Conservation (phyloP, 306 rosid species). For the Pachyrhizus erosus region DNA sequence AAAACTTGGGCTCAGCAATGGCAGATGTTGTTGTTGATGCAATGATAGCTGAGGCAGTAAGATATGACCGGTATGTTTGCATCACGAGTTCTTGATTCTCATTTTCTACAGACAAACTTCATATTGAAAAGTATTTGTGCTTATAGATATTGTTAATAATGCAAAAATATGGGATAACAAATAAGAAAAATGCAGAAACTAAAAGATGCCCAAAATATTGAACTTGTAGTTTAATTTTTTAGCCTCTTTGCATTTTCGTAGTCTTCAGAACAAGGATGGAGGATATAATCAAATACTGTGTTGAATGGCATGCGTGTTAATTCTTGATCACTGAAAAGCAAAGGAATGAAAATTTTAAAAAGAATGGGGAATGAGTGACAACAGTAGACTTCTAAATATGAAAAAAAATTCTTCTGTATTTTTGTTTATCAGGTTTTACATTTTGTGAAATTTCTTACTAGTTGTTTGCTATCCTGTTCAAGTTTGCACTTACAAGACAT, state of each 20-base stretch:
- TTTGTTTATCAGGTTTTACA: background rate
- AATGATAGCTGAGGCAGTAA: conserved; percentile 90
- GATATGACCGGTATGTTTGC: conserved; percentile 69
- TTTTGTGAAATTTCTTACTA: background rate
- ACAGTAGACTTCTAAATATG: too few relatives aligned
- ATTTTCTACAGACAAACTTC: background rate
- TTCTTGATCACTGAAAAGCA: background rate
- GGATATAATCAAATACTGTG: background rate
- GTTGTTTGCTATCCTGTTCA: conserved; percentile 24
- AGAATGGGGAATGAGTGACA: background rate
- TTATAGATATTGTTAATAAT: conserved; percentile 16
- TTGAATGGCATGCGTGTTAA: background rate
- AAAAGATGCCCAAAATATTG: background rate
- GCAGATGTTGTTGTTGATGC: conserved; percentile 96
- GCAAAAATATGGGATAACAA: background rate
- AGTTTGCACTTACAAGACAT: background rate
- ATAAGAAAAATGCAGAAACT: background rate
- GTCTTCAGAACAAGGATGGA: background rate
- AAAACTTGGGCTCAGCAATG: conserved; percentile 90
- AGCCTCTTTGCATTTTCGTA: background rate
- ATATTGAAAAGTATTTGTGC: conserved; percentile 31
- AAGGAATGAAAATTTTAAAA: conserved; percentile 2
- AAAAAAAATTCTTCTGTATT: too few relatives aligned
- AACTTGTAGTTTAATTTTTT: background rate
- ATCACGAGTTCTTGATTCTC: conserved; percentile 32